Percentiles rank a stretch among this genome's conserved stretches.
Conservation (phyloP, 2,329 filamentous ascomycete species). For the Aspergillus sp. region DNA sequence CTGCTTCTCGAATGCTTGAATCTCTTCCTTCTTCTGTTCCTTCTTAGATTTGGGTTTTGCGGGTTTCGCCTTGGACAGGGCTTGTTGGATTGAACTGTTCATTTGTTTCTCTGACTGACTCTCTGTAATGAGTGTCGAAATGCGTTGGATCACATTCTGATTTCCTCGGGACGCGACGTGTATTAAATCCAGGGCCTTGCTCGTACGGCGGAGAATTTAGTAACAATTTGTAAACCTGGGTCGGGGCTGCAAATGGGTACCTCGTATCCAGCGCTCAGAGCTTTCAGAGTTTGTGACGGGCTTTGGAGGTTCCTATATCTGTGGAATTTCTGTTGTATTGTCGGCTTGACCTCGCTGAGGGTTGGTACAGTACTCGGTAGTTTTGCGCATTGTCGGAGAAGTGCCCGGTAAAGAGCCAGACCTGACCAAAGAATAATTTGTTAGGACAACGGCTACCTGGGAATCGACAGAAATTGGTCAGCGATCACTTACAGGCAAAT, state of each 20-base stretch:
- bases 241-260: constrained; percentile 15
- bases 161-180: constrained; percentile 26
- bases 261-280: constrained; percentile 37
- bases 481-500: constrained; percentile 34
- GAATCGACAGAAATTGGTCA: neutral
- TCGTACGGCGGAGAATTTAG: constrained; percentile 1
- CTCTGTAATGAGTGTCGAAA: constrained; percentile 22
- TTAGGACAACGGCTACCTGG: constrained; percentile 1
- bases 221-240: neutral
- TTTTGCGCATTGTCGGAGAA: constrained; percentile 36
- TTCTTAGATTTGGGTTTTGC: constrained; percentile 17
- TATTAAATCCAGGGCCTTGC: constrained; percentile 34
- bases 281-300: constrained; percentile 31
- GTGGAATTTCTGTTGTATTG: constrained; percentile 33
- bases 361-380: constrained; percentile 18
- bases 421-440: constrained; percentile 19
- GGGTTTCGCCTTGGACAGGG: constrained; percentile 9
- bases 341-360: constrained; percentile 17
- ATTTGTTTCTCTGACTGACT: constrained; percentile 15
- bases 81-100: constrained; percentile 15
- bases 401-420: constrained; percentile 39
- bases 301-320: constrained; percentile 34
- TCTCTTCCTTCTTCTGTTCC: constrained; percentile 19
- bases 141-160: constrained; percentile 14
- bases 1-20: constrained; percentile 18